Conservation (phyloP, 192 early-diverging fungal species). For the Powellomyces hirtus region DNA sequence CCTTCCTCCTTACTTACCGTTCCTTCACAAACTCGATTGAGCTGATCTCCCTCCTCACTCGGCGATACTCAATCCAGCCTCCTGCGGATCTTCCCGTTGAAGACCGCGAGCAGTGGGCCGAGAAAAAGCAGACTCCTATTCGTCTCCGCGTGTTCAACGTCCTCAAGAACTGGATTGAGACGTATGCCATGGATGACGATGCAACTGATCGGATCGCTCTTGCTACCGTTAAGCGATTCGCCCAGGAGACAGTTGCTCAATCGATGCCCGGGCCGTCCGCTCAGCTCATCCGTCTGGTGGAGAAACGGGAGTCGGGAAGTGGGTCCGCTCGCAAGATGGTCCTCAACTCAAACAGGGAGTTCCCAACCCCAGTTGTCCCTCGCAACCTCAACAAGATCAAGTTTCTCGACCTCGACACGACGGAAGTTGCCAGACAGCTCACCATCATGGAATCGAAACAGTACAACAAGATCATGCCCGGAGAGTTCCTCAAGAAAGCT, state of each 20-base stretch:
- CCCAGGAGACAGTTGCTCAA: constrained; percentile 58
- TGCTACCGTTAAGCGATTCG: constrained; percentile 71
- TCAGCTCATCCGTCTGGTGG: constrained; percentile 76
- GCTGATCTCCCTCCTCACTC: constrained; percentile 71
- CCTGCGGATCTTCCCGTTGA: constrained; percentile 59
- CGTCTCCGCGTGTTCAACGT: constrained; percentile 94
- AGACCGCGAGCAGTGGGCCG: constrained; percentile 77
- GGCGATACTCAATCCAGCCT: constrained; percentile 75
- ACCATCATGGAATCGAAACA: constrained; percentile 87
- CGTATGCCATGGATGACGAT: constrained; percentile 79
- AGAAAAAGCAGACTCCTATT: constrained; percentile 83
- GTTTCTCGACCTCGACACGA: constrained; percentile 85
- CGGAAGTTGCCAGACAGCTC: constrained; percentile 92
- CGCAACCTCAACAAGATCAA: constrained; percentile 73
- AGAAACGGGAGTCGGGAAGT: constrained; percentile 61
- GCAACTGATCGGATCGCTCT: constrained; percentile 64
- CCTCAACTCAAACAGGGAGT: constrained; percentile 25
- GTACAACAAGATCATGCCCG: constrained; percentile 79
- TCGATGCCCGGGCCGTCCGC: constrained; percentile 55
- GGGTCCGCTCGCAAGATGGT: constrained; percentile 25
- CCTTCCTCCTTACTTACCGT: constrained; percentile 93
- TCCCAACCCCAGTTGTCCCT: constrained; percentile 79
- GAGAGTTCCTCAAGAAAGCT: constrained; percentile 89
- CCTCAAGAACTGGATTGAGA: constrained; percentile 95
- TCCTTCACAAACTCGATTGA: constrained; percentile 82